Conservation (phyloP, 2,329 filamentous ascomycete genomes). For the Paraphaeosphaeria minitans region DNA sequence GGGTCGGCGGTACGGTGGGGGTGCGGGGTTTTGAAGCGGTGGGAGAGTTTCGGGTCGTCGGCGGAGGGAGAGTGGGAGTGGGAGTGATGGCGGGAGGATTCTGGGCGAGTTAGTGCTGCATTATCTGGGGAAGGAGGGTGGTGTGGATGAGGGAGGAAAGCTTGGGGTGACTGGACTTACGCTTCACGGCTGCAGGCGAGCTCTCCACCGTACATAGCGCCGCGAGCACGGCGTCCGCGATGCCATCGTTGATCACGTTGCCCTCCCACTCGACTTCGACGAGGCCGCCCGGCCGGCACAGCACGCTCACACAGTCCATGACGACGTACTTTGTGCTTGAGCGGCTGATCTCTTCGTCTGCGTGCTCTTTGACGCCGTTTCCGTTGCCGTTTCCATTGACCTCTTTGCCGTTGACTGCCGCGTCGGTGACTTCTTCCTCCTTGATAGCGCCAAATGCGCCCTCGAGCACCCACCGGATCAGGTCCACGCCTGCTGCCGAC, state of each 20-base stretch:
- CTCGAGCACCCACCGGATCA: constrained; percentile 93
- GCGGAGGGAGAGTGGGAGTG: constrained; percentile 23
- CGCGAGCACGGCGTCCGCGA: constrained; percentile 95
- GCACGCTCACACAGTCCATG: constrained; percentile 90
- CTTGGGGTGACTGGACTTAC: too few relatives aligned
- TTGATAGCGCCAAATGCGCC: constrained; percentile 86
- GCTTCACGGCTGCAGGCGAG: constrained; percentile 91
- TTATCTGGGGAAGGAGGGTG: too few relatives aligned
- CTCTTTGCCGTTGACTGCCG: constrained; percentile 41
- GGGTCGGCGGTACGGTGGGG: constrained; percentile 74
- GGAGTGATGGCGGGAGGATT: constrained; percentile 44
- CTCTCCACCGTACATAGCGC: constrained; percentile 91
- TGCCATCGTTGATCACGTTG: constrained; percentile 95
- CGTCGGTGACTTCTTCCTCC: constrained; percentile 41
- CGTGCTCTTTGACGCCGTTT: constrained; percentile 54
- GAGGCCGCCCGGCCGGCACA: constrained; percentile 75
- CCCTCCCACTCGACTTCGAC: constrained; percentile 96
- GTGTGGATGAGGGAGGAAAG: not conserved
- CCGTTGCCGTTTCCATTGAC: constrained; percentile 49
- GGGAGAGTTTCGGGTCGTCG: constrained; percentile 16
- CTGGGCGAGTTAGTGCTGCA: constrained; percentile 28
- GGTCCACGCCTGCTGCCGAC: constrained; percentile 83
- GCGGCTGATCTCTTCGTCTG: constrained; percentile 67
- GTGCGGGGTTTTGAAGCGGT: constrained; percentile 57
- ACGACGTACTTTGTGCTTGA: constrained; percentile 65